Conservation (phyloP, 1,139 yeast species). For the Hansenula sp. region DNA sequence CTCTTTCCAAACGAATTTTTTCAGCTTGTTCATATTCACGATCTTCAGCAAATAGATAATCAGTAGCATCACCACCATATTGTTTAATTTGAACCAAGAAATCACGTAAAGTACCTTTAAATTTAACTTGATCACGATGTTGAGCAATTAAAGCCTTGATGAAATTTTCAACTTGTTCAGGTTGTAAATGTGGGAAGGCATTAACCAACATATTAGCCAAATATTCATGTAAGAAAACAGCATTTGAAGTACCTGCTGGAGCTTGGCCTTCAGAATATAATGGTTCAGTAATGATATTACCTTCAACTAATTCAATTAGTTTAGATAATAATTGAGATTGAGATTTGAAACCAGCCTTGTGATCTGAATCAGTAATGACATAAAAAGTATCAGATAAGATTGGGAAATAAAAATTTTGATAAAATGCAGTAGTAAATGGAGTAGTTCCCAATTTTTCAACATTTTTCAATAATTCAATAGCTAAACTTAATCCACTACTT, state of each 20-base stretch:
- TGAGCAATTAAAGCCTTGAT: slow-evolving; percentile 70
- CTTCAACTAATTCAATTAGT: slow-evolving; percentile 79
- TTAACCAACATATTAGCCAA: slow-evolving; percentile 74
- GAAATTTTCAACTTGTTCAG: slow-evolving; percentile 78
- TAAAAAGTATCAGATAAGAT: slow-evolving; percentile 88
- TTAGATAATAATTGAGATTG: slow-evolving; percentile 85
- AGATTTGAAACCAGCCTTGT: slow-evolving; percentile 89
- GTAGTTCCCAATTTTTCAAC: slow-evolving; percentile 76
- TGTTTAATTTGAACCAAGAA: slow-evolving; percentile 95
- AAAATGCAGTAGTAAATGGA: slow-evolving; percentile 80
- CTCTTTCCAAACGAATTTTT: slow-evolving; percentile 65
- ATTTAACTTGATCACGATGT: slow-evolving; percentile 70
- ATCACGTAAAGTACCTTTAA: slow-evolving; percentile 86
- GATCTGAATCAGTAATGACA: slow-evolving; percentile 95
- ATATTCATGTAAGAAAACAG: slow-evolving; percentile 74
- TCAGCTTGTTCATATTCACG: slow-evolving; percentile 74
- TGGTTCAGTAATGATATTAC: slow-evolving; percentile 68
- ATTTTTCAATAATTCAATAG: slow-evolving; percentile 76
- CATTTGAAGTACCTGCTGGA: slow-evolving; percentile 79
- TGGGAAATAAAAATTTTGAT: slow-evolving; percentile 82
- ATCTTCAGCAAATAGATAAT: slow-evolving; percentile 92
- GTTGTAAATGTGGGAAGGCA: slow-evolving; percentile 89
- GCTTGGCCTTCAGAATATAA: slow-evolving; percentile 74
- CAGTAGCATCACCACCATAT: slow-evolving; percentile 89
- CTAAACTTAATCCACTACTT: slow-evolving; percentile 78